Evolutionary conservation across 2,329 filamentous ascomycete species (phyloP).

Genomic region (Hymenoscyphus infarciens): DNA sequence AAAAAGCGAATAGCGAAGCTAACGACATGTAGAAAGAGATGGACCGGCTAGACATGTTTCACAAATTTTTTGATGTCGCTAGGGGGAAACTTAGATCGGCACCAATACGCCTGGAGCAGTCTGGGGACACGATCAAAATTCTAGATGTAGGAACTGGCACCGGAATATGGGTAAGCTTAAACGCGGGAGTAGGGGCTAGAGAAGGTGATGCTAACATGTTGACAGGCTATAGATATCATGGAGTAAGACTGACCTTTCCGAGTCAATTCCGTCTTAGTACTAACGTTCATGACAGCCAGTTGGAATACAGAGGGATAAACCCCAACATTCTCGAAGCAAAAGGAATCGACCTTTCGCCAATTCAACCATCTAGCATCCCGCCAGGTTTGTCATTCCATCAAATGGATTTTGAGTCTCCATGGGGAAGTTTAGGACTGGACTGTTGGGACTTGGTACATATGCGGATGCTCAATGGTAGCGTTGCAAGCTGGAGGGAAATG

Average conservation of each 20-base stretch:
- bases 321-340: constrained; percentile 44
- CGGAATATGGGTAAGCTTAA: constrained; percentile 65
- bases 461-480: constrained; percentile 73
- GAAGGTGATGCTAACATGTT: not conserved
- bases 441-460: constrained; percentile 72
- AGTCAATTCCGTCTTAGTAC: not conserved
- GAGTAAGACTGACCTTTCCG: constrained; percentile 48
- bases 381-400: constrained; percentile 65
- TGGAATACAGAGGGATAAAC: not conserved
- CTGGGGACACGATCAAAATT: constrained; percentile 40
- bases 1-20: not conserved
- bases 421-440: constrained; percentile 47
- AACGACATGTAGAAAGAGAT: constrained; percentile 56
- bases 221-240: constrained; percentile 69
- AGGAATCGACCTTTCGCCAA: constrained; percentile 59
- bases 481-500: constrained; percentile 69
- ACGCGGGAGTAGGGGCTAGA: not conserved
- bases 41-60: constrained; percentile 77
- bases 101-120: constrained; percentile 31
- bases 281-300: not conserved
- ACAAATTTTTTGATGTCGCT: constrained; percentile 69
- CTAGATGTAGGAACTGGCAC: constrained; percentile 79
- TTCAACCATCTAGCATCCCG: constrained; percentile 67
- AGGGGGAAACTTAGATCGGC: constrained; percentile 48
- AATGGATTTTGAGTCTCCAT: constrained; percentile 74